These are phyloP conservation scores for Decorospora gaudefroyi DNA, from an alignment of 2,329 filamentous ascomycete species.

Conservation along the genomic window DNA sequence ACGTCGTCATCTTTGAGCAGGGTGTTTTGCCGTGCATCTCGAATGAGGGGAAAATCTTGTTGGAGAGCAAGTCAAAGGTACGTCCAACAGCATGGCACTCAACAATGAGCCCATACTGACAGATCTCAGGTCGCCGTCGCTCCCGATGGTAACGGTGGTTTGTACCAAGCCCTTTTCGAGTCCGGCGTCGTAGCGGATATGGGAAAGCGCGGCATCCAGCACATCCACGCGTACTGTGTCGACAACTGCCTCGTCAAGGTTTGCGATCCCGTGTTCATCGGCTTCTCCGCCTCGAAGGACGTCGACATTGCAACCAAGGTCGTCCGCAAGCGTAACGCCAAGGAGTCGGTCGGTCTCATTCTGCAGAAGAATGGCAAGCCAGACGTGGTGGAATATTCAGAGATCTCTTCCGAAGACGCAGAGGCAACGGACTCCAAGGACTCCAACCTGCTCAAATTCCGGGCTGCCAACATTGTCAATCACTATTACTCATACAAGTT, in stretches of 20 bases:
- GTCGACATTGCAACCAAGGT: conserved; percentile 99
- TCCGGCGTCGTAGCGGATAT: conserved; percentile 85
- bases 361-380: conserved; percentile 93
- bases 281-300: conserved; percentile 83
- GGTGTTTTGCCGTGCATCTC: conserved; percentile 95
- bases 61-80: conserved; percentile 85
- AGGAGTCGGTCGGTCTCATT: conserved; percentile 93
- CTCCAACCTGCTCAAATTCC: conserved; percentile 84
- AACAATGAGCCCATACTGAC: conserved; percentile 17
- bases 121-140: conserved; percentile 75
- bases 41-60: conserved; percentile 94
- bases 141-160: conserved; percentile 94
- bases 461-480: conserved; percentile 98
- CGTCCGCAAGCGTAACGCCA: conserved; percentile 96
- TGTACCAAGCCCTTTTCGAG: conserved; percentile 87
- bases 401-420: conserved; percentile 87
- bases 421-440: conserved; percentile 86
- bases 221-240: conserved; percentile 97
- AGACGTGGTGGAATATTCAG: conserved; percentile 97
- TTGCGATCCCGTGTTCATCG: conserved; percentile 94
- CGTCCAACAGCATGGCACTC: conserved; percentile 5
- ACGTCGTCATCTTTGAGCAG: conserved; percentile 94
- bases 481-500: conserved; percentile 98
- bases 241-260: conserved; percentile 99
- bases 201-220: conserved; percentile 84